Base-by-base conservation (phyloP, 2,329 filamentous ascomycete genomes). In the Emmonsiellopsis sp. region DNA sequence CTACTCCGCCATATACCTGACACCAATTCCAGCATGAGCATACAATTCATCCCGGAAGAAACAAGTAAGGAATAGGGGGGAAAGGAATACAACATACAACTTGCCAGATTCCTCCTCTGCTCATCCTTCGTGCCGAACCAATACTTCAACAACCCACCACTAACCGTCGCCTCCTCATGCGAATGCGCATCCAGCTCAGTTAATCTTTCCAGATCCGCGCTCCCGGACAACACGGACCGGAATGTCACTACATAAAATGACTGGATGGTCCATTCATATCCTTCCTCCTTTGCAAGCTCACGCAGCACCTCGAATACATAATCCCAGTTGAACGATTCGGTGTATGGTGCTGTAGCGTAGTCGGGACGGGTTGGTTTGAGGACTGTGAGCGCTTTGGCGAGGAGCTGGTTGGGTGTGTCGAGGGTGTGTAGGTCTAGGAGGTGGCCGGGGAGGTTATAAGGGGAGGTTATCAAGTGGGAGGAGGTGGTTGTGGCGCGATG, bases 141-240 rank as follows among this genome's bases (percentile, higher is more conserved):
- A 70, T 96, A 95, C 80, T 95, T 95, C 65, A 95, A 72, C 65
- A 96, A 80, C 0, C 89, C 89, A 5, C 90, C 90, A 62, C 83
- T 87, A 40, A 79, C 79, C 15, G 84, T 85, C 10, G 91, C 91
- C 67, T 95, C 90, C 26, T 80, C 77, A 67, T 95, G 90, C 6
- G 87, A 87, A 55, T 82, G 82, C 64, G 85, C 84, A 70, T 95
- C 91, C 34, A 95, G 77, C 30, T 78, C 76, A 41, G 84, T 84
- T 40, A 95, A 78, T 55, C 85, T 77, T 9, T 80, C 79, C 55
- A 82, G 82, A 57, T 89, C 82, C 1, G 85, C 86, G 10, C 76
- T 79, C 1, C 79, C 76, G 38, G 83, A 82, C 53, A 95, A 81
- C 58, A 77, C 79, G 5, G 87, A 92, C 13, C 88, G 80, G 70